Base-by-base conservation (phyloP, 2,329 filamentous ascomycete species). In the Stagonosporopsis chrysanthemi region DNA sequence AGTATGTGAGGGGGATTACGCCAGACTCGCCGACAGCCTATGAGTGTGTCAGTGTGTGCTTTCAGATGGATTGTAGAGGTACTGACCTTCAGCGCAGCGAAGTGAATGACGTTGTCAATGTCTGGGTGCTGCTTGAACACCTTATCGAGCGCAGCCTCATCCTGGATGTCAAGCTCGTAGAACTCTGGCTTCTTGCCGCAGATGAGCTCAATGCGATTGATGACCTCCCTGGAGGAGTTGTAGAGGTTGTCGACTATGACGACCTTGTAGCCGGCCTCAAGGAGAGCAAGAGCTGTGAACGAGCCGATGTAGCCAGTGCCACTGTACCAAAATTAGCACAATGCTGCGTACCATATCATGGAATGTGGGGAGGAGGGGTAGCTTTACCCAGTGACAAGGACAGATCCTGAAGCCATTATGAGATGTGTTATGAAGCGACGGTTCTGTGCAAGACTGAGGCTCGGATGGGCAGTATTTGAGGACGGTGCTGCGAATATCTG, bases 281-380 rank as follows among this genome's bases (percentile, higher is more conserved):
- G 91, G 24, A 99, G 90, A 51, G 92, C 89, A 48, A 99, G 88
- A 54, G 91, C 84, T 61, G 95, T 99, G 84, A 98, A 98, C 47
- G 94, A 98, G 77, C 95, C 95, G 79, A 99, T 99, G 84, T 99
- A 99, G 82, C 95, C 95, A 65, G 93, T 97, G 74, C 95, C 95
- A 85, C 95, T 97, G 65, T 54, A 14, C 40, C 9, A 15, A 15
- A 15, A 55, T 58, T 46, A 60, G 47, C 26, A 51, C 40, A 9
- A 48, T 43, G 46, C 49, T 48, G 52, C 45, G 38, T 40, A 43
- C 49, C 47, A 52, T 40, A 35, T 42, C 43, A 42, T 44, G 43
- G 42, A 41, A 40, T 68, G 67, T 66, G 68, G 62, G 69, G 65
- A 65, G 58, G 65, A 64, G 71, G 70, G 58, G 69, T 55, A 68